Conservation (phyloP, 345 rosid genomes). For the Sisymbrium altissimum region DNA sequence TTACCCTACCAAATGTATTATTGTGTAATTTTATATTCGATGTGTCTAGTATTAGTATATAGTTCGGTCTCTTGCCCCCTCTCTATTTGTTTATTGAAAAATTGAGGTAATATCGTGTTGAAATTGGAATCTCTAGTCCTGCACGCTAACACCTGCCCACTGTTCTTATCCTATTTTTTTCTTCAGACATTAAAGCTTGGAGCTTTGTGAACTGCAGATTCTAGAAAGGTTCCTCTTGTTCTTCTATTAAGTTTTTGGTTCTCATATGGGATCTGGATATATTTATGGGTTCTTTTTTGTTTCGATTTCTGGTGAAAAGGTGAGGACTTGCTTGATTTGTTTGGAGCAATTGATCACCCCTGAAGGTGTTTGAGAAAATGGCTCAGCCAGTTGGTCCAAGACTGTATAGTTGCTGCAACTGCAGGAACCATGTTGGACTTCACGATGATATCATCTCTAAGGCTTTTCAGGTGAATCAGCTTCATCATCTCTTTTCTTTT, state of each 20-base stretch:
- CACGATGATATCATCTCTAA: conserved; percentile 91
- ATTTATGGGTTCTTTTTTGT: background rate
- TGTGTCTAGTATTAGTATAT: conserved; percentile 7
- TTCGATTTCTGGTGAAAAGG: conserved; percentile 13
- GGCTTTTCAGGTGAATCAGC: conserved; percentile 77
- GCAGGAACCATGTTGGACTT: conserved; percentile 78
- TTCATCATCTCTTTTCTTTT: background rate
- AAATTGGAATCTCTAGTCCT: conserved; percentile 36
- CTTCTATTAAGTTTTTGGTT: conserved; percentile 4
- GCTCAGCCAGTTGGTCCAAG: conserved; percentile 71
- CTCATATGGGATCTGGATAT: background rate
- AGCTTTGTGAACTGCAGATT: conserved; percentile 7
- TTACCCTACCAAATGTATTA: conserved; percentile 13
- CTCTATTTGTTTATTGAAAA: conserved; percentile 25
- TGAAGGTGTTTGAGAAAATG: conserved; percentile 43
- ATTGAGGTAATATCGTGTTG: conserved; percentile 20
- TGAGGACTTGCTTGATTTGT: conserved; percentile 10
- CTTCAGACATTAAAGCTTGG: conserved; percentile 15
- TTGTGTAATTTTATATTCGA: conserved; percentile 15
- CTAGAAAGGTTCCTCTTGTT: conserved; percentile 10
- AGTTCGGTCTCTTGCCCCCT: conserved; percentile 6
- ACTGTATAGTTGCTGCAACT: conserved; percentile 80
- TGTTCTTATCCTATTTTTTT: conserved; percentile 26
- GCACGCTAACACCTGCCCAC: conserved; percentile 45
- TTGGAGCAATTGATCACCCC: conserved; percentile 24